Conservation (phyloP, 371 early-diverging fungal genomes). For the Cokeromyces recurvatus region DNA sequence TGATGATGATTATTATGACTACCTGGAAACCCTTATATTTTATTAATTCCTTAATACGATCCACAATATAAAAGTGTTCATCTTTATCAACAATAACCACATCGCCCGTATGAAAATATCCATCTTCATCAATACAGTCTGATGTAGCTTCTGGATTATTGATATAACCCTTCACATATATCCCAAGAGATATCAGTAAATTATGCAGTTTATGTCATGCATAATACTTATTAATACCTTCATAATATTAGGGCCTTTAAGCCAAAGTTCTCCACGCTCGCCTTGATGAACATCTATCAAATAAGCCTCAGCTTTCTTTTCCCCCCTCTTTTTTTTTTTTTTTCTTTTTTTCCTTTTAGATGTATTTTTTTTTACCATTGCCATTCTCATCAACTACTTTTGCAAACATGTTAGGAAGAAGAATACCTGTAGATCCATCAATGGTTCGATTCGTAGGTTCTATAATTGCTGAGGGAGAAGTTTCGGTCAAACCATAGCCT, state of each 20-base stretch:
- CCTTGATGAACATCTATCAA: slow-evolving; percentile 46
- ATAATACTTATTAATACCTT: too few species aligned
- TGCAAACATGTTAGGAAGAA: slow-evolving; percentile 64
- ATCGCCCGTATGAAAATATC: slow-evolving; percentile 84
- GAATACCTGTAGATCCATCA: slow-evolving; percentile 57
- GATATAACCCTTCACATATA: slow-evolving; percentile 61
- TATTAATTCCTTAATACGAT: slow-evolving; percentile 75
- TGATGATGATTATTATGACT: too few species aligned
- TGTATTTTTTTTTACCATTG: slow-evolving; percentile 30
- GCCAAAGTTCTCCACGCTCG: slow-evolving; percentile 69
- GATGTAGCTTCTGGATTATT: slow-evolving; percentile 67
- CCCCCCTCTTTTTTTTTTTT: too few species aligned
- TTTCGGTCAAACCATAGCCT: slow-evolving; percentile 26
- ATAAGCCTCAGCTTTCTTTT: too few species aligned
- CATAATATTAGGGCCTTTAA: slow-evolving; percentile 84
- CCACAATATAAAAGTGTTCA: slow-evolving; percentile 60
- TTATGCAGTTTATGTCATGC: too few species aligned
- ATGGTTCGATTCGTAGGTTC: slow-evolving; percentile 13
- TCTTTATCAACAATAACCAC: slow-evolving; percentile 59
- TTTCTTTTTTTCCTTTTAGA: too few species aligned
- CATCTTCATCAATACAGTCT: slow-evolving; percentile 53
- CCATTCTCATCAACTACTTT: slow-evolving; percentile 62
- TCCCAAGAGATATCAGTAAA: too few species aligned
- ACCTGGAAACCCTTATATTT: slow-evolving; percentile 73
- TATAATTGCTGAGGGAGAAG: slow-evolving; percentile 12